Conservation (phyloP, 345 rosid genomes). For the Pugionium cornutum region DNA sequence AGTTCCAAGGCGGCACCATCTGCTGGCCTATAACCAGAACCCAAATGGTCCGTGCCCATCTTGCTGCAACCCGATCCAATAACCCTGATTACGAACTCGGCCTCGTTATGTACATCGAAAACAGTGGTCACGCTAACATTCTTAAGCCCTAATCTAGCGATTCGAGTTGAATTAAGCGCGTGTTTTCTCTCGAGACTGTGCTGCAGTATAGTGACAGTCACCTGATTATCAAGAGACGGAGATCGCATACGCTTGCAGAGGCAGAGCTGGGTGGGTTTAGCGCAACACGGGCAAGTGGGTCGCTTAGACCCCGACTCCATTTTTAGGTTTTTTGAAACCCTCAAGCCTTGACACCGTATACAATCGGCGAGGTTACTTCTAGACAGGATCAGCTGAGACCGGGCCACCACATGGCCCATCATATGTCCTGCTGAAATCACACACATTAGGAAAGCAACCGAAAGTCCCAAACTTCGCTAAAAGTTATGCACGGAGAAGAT, state of each 20-base stretch:
- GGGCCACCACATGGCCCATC: slow-evolving; percentile 42
- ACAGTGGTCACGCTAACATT: slow-evolving; percentile 57
- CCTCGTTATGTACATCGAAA: slow-evolving; percentile 60
- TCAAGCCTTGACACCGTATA: slow-evolving; percentile 29
- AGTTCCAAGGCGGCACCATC: slow-evolving; percentile 18
- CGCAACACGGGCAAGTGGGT: slow-evolving; percentile 67
- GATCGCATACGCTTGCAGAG: slow-evolving; percentile 59
- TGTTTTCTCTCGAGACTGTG: slow-evolving; percentile 74
- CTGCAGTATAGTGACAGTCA: slow-evolving; percentile 76
- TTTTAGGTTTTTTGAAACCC: slow-evolving; percentile 43
- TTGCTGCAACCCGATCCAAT: slow-evolving; percentile 33
- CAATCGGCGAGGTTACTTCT: slow-evolving; percentile 18
- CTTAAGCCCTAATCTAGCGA: slow-evolving; percentile 70
- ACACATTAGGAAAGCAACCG: not conserved
- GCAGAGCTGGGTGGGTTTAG: slow-evolving; percentile 64
- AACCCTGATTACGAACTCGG: slow-evolving; percentile 51
- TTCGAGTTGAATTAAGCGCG: slow-evolving; percentile 75
- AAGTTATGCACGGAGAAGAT: not conserved
- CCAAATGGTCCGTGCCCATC: slow-evolving; percentile 28
- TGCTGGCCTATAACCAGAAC: slow-evolving; percentile 23
- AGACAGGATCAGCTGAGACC: slow-evolving; percentile 32
- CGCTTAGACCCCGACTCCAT: slow-evolving; percentile 60
- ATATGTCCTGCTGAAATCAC: slow-evolving; percentile 24
- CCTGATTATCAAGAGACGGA: slow-evolving; percentile 58
- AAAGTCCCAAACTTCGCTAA: slow-evolving; percentile 21